phyloP scores from a whole-genome alignment of 129 eudicot species.

The Artemisia argyi region DNA sequence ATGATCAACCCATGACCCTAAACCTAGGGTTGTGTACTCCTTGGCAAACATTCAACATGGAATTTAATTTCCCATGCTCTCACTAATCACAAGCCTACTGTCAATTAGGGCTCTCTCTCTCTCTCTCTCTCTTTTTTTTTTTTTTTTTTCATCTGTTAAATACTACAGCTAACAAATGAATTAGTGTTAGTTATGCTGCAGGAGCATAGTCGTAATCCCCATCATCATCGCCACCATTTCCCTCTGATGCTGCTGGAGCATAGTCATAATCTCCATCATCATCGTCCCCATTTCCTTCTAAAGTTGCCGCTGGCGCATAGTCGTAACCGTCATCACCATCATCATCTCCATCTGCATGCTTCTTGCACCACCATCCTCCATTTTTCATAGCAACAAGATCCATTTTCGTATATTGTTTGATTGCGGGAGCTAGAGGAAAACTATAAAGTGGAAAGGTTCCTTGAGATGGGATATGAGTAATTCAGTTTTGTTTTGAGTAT shows the following conservation, averaged over 20 bases:
- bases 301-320: conserved; percentile 23
- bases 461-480: not conserved
- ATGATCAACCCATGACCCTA: too few species aligned
- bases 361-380: conserved; percentile 28
- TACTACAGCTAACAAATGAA: not conserved
- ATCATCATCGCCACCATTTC: conserved; percentile 35
- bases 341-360: conserved; percentile 29
- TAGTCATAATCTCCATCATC: conserved; percentile 26
- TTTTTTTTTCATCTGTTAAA: not conserved
- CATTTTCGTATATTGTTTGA: conserved; percentile 16
- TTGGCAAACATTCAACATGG: not conserved
- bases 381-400: conserved; percentile 18
- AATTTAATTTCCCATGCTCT: not conserved
- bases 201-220: conserved; percentile 43
- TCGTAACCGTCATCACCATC: conserved; percentile 24
- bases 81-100: not conserved
- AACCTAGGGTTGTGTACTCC: too few species aligned
- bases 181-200: conserved; percentile 28
- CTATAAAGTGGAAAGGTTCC: not conserved
- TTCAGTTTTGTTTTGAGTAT: conserved; percentile 6
- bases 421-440: not conserved
- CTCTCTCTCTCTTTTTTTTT: too few species aligned
- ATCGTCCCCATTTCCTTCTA: conserved; percentile 25
- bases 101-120: too few species aligned
- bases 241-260: conserved; percentile 23